Percentiles rank a stretch among this genome's conserved stretches.
phyloP scores from a whole-genome alignment of 1,284 basidiomycete genomes.

The Cutaneotrichosporon sp. region DNA sequence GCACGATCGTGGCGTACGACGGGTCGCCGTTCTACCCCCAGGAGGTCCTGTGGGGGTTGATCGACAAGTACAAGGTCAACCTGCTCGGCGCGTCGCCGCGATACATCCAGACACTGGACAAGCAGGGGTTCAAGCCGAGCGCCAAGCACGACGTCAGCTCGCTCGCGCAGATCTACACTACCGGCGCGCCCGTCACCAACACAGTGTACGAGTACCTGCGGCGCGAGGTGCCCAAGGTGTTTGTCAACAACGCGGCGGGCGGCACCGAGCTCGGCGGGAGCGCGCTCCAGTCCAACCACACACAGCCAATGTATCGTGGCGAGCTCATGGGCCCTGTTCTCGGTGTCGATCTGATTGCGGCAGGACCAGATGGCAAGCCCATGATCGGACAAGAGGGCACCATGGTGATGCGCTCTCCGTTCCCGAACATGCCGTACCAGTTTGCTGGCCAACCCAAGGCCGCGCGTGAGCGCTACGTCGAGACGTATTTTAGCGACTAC shows the following conservation, averaged over 20 bases:
- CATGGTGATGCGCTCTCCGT: constrained; percentile 35
- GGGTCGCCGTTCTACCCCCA: constrained; percentile 39
- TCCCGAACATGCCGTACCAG: constrained; percentile 40
- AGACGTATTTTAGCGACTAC: constrained; percentile 40
- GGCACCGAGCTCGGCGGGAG: constrained; percentile 41
- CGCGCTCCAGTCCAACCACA: constrained; percentile 27
- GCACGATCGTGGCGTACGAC: constrained; percentile 37
- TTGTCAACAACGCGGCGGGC: constrained; percentile 30
- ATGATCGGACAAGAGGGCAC: constrained; percentile 29
- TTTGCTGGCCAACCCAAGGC: constrained; percentile 24
- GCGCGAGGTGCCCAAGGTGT: constrained; percentile 23
- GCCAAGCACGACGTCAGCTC: constrained; percentile 20
- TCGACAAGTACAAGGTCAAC: constrained; percentile 30
- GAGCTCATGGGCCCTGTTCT: constrained; percentile 36
- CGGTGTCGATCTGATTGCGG: constrained; percentile 33
- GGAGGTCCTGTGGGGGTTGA: constrained; percentile 26
- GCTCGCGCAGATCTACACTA: constrained; percentile 34
- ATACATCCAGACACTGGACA: constrained; percentile 23
- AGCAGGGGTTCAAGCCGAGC: constrained; percentile 15
- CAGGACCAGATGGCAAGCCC: constrained; percentile 10
- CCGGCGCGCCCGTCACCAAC: constrained; percentile 35
- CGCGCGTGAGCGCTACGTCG: constrained; percentile 33
- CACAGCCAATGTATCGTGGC: constrained; percentile 34
- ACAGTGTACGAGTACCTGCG: constrained; percentile 25
- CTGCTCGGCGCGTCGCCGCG: constrained; percentile 36